Evolutionary conservation across 2,329 filamentous ascomycete species (phyloP).

Genomic region (Proliferodiscus dingleyae): DNA sequence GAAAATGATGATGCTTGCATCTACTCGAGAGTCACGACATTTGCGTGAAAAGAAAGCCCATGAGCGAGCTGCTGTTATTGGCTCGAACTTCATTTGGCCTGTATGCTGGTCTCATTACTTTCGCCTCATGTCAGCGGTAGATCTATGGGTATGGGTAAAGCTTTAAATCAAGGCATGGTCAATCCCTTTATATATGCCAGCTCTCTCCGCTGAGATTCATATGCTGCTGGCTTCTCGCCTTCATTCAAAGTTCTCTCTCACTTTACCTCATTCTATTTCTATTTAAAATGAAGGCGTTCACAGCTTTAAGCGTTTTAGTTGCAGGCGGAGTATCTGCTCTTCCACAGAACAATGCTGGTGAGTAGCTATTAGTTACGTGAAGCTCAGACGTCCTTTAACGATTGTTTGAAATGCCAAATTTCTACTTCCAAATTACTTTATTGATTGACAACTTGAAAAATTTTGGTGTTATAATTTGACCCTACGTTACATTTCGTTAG

Average conservation of each 20-base stretch:
- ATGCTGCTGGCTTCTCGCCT: neutral
- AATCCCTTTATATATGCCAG: neutral
- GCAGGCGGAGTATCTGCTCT: slow-evolving; percentile 6
- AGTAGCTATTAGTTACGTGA: neutral
- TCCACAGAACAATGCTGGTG: slow-evolving; percentile 4
- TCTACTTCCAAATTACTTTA: no score
- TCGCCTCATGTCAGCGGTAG: neutral
- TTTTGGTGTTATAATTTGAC: no score
- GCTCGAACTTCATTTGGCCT: no score
- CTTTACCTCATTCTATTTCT: neutral
- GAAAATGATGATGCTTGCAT: neutral
- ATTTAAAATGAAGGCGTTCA: slow-evolving; percentile 11
- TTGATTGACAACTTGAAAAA: no score
- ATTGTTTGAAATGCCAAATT: no score
- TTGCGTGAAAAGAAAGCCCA: neutral
- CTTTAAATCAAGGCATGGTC: neutral
- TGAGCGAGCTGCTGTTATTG: neutral
- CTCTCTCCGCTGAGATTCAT: neutral
- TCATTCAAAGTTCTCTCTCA: neutral
- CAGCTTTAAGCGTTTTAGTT: slow-evolving; percentile 1
- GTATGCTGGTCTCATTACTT: neutral
- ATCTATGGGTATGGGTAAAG: neutral
- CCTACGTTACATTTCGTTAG: neutral
- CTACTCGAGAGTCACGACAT: neutral
- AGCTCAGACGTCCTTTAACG: neutral